phyloP scores from a whole-genome alignment of 2,329 filamentous ascomycete genomes.

The Daldinia sp. region DNA sequence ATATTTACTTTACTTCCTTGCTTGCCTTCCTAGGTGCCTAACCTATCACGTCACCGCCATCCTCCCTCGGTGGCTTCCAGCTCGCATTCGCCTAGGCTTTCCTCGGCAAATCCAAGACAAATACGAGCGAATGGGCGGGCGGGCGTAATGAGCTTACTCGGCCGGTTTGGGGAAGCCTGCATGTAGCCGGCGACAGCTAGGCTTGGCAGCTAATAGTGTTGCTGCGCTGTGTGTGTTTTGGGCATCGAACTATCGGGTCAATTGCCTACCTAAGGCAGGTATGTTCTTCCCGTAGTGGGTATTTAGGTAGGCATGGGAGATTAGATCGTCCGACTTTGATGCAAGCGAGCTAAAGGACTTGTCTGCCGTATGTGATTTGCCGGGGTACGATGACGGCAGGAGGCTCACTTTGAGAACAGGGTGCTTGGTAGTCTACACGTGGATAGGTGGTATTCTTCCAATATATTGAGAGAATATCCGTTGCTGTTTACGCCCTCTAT shows the following conservation, averaged over 20 bases:
- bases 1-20: not conserved
- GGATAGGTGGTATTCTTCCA: not conserved
- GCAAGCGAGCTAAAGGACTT: not conserved
- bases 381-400: not conserved
- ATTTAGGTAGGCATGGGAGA: not conserved
- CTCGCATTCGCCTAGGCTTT: constrained; percentile 3
- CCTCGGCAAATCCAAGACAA: constrained; percentile 11
- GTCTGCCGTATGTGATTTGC: constrained; percentile 8
- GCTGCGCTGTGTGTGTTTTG: not conserved
- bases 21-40: no score
- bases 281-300: no score
- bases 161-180: constrained; percentile 13
- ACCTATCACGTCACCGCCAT: no score
- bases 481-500: not conserved
- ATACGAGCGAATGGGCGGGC: not conserved
- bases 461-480: not conserved
- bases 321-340: constrained; percentile 22
- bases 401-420: not conserved
- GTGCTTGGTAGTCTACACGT: not conserved
- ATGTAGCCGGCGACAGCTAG: constrained; percentile 31
- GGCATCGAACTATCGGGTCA: constrained; percentile 3
- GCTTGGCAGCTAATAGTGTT: constrained; percentile 6
- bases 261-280: no score
- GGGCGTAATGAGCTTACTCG: constrained; percentile 7
- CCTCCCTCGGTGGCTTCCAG: not conserved